Base-by-base conservation (phyloP, 306 rosid genomes). In the Mimosa pudica region DNA sequence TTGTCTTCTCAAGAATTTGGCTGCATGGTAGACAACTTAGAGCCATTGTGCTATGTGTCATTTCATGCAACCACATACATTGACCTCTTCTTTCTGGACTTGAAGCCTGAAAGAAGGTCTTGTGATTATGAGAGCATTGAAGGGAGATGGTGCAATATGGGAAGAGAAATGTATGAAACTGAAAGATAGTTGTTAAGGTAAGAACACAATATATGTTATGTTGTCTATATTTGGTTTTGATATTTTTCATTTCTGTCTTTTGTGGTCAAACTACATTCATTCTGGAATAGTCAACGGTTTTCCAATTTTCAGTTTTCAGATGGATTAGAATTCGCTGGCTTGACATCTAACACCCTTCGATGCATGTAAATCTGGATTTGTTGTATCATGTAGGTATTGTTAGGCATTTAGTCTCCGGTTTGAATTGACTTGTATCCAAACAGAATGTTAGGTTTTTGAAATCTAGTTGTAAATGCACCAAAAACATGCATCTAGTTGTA, bases 11-110 rank as follows among this genome's bases (percentile, higher is more conserved):
- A 8, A 89, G 70, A 12, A 62, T 47, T 18, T 84, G 90, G 81
- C 81, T 73, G 83, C 94, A 86, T 36, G 82, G 54, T 8, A 92
- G 89, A 87, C 97, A 94, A 69, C 74, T 91, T 66, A 94, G 92
- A 77, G 79, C 87, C 98, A 90, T 90, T 61, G n/a, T 79, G 20
- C 74, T 73, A 32, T 79, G 38, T 80, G 77, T 2, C 5, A 41
- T 41, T 74, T 9, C 84, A 87, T 79, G 82, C 7, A 74, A 78
- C 71, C 70, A 70, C 14, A 64, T 14, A 70, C 14, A 64, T 14
- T 64, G 35, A 64, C 10, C 45, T 64, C 24, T 64, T 64, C 24
- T 16, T 36, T 35, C 20, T 64, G 66, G 11, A 24, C 35, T 60
- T 2, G 74, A 38, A 38, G 42, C 42, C 42, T 38, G 42, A 38